Conservation (phyloP, 164 flowering plant genomes). For the Annona squamosa region DNA sequence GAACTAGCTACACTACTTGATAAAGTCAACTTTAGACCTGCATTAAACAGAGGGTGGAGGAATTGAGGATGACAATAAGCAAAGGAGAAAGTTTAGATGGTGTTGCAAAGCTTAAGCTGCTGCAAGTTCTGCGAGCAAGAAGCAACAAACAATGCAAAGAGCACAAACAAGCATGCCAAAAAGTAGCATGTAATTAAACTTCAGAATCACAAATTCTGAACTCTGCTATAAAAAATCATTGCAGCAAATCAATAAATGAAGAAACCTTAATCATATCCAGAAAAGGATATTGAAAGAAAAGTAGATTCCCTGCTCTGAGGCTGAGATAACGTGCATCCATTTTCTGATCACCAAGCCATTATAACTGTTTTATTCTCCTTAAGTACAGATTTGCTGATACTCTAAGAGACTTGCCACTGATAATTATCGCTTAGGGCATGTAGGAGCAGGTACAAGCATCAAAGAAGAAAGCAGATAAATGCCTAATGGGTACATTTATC, state of each 20-base stretch:
- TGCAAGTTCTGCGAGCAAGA: not conserved
- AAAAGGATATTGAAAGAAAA: not conserved
- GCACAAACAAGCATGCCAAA: not conserved
- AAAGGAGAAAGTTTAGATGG: not conserved
- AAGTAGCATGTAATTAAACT: not conserved
- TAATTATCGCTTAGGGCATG: too few relatives aligned
- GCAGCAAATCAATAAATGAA: not conserved
- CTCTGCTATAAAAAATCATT: not conserved
- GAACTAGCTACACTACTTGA: slow-evolving; percentile 71
- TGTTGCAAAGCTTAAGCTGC: not conserved
- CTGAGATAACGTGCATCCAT: not conserved
- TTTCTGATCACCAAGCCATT: not conserved
- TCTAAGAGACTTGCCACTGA: too few relatives aligned
- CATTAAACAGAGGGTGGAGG: slow-evolving; percentile 9
- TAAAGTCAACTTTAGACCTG: slow-evolving; percentile 60
- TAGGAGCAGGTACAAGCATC: too few relatives aligned
- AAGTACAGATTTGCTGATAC: too few relatives aligned
- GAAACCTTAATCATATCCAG: not conserved
- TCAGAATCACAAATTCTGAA: not conserved
- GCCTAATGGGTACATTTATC: too few relatives aligned
- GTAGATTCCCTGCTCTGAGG: not conserved
- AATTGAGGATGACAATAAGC: not conserved
- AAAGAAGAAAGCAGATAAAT: too few relatives aligned
- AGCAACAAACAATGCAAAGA: not conserved
- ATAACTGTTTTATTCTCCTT: too few relatives aligned